A percentile compares a stretch with the other conserved stretches of the same genome.
These are phyloP conservation scores for Laburnicola sp. DNA, from an alignment of 2,329 filamentous ascomycete genomes.

Conservation along the genomic window DNA sequence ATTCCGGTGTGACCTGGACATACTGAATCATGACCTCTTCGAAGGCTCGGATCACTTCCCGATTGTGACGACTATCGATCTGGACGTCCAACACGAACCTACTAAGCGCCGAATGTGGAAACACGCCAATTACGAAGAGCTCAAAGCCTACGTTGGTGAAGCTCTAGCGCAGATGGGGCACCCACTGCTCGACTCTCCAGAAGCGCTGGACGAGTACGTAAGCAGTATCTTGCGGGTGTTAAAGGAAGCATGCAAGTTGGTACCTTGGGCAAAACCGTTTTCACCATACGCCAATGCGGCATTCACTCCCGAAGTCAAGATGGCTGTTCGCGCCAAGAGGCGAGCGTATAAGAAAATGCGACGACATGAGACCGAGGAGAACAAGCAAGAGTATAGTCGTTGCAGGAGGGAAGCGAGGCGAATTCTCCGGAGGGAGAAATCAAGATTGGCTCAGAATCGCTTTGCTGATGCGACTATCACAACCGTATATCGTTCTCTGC, in stretches of 20 bases:
- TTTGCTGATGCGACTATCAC: neutral
- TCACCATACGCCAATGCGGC: no score
- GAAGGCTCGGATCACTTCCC: neutral
- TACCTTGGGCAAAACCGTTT: no score
- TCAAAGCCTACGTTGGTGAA: neutral
- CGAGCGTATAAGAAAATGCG: no score
- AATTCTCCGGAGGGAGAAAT: no score
- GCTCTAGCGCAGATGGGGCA: neutral
- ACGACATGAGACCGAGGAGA: no score
- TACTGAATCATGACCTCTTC: neutral
- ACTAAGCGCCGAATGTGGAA: neutral
- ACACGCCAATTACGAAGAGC: neutral
- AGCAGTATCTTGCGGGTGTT: no score
- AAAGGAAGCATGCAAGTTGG: no score
- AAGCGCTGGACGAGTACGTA: neutral
- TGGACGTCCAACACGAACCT: neutral
- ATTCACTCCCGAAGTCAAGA: no score
- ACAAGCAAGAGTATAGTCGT: no score
- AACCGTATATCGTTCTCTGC: neutral
- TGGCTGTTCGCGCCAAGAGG: no score
- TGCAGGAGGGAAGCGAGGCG: no score
- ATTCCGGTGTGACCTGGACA: neutral
- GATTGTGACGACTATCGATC: neutral
- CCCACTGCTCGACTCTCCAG: neutral
- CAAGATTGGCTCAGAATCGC: no score